Conservation (phyloP, 2,329 filamentous ascomycete genomes). For the Xylariaceae sp. region DNA sequence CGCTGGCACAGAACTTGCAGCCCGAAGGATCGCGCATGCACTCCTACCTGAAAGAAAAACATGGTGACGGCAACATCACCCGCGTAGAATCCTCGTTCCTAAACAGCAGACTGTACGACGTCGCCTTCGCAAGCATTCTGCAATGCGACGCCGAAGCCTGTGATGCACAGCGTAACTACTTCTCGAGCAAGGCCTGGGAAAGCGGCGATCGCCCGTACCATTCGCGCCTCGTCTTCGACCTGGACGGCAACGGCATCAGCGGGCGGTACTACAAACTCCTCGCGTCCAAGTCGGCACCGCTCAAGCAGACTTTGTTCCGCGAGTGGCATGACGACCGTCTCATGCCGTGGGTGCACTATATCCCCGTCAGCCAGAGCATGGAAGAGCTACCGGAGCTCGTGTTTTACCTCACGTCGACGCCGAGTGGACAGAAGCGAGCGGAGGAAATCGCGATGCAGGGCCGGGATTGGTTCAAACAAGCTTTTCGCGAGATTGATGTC, state of each 20-base stretch:
- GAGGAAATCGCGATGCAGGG: slow-evolving; percentile 49
- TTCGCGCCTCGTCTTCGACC: slow-evolving; percentile 44
- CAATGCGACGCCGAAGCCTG: slow-evolving; percentile 40
- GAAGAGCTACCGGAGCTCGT: slow-evolving; percentile 50
- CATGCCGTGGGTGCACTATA: slow-evolving; percentile 52
- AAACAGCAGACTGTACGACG: slow-evolving; percentile 38
- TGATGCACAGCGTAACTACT: slow-evolving; percentile 32
- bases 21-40: slow-evolving; percentile 16
- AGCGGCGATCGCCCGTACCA: slow-evolving; percentile 34
- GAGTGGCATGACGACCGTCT: slow-evolving; percentile 57
- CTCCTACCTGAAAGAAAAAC: slow-evolving; percentile 31
- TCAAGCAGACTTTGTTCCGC: slow-evolving; percentile 49
- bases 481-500: slow-evolving; percentile 54
- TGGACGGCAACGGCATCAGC: slow-evolving; percentile 53
- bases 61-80: slow-evolving; percentile 20
- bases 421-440: slow-evolving; percentile 44
- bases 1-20: slow-evolving; percentile 33
- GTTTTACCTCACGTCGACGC: slow-evolving; percentile 39
- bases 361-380: slow-evolving; percentile 46
- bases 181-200: slow-evolving; percentile 31
- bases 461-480: slow-evolving; percentile 48
- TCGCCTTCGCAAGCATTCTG: slow-evolving; percentile 41
- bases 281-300: slow-evolving; percentile 40
- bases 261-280: slow-evolving; percentile 49
- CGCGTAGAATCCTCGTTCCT: slow-evolving; percentile 31